Conservation (phyloP, 129 eudicot genomes). For the Flaveria robusta region DNA sequence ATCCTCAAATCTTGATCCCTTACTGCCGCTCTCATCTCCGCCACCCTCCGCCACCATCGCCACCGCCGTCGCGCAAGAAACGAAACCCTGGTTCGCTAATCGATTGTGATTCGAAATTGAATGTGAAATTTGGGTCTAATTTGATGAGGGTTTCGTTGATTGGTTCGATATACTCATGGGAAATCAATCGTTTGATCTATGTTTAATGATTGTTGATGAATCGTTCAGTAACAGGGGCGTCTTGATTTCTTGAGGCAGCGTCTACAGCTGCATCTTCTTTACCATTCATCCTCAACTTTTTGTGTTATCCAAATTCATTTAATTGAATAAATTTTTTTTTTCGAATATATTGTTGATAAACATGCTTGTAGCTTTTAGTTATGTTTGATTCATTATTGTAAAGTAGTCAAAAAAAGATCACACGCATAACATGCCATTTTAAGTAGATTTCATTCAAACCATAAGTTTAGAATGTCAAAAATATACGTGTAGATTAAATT, state of each 20-base stretch:
- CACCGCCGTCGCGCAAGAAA: neutral
- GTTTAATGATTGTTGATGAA: slow-evolving; percentile 23
- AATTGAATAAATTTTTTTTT: neutral
- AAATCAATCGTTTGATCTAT: neutral
- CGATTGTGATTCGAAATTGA: neutral
- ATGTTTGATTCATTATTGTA: too few relatives aligned
- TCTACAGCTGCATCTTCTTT: slow-evolving; percentile 24
- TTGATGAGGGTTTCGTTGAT: slow-evolving; percentile 29
- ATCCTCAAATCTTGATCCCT: slow-evolving; percentile 9
- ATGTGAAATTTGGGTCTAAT: slow-evolving; percentile 12
- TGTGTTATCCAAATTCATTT: slow-evolving; percentile 11
- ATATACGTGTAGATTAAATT: too few relatives aligned
- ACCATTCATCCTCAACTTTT: slow-evolving; percentile 25
- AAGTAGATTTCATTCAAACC: too few relatives aligned
- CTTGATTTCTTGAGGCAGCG: slow-evolving; percentile 12
- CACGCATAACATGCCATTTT: too few relatives aligned
- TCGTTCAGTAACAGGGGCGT: slow-evolving; percentile 3
- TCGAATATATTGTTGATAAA: neutral
- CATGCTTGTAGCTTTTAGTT: neutral
- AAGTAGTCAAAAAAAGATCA: too few relatives aligned
- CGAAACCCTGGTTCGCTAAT: too few relatives aligned
- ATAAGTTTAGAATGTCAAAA: too few relatives aligned
- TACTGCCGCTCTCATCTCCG: slow-evolving; percentile 33
- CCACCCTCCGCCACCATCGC: slow-evolving; percentile 54
- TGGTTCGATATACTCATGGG: neutral